Percentiles rank a stretch among this genome's conserved stretches.
Conservation (phyloP, 495 filamentous ascomycete species). For the Penicillium simplicissimum region DNA sequence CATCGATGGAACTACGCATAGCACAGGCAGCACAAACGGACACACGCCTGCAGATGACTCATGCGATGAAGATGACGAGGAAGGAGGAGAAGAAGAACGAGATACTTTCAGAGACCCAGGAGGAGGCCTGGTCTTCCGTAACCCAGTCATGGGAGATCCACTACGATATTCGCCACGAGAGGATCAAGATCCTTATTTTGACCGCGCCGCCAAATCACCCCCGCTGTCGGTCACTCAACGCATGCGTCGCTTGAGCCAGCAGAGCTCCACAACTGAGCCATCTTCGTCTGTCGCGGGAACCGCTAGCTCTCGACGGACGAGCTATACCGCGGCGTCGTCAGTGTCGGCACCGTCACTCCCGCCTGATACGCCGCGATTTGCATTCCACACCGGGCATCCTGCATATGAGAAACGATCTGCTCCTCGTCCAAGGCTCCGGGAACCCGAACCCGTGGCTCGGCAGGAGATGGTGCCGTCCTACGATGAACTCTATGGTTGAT, state of each 20-base stretch:
- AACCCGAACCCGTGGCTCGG: conserved; percentile 18
- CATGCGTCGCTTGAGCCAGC: conserved; percentile 45
- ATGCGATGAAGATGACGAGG: conserved; percentile 28
- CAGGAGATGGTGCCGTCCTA: conserved; percentile 47
- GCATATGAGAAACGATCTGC: conserved; percentile 30
- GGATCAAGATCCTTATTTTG: conserved; percentile 23
- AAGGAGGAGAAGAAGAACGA: conserved; percentile 16
- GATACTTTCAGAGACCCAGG: conserved; percentile 18
- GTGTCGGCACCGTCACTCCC: conserved; percentile 34
- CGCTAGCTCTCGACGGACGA: conserved; percentile 41
- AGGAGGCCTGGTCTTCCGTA: neutral
- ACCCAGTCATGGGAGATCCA: neutral
- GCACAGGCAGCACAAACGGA: conserved; percentile 8
- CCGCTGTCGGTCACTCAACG: conserved; percentile 45
- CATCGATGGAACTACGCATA: conserved; percentile 9
- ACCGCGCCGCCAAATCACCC: conserved; percentile 38
- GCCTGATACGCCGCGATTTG: conserved; percentile 32
- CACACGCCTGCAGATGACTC: conserved; percentile 21
- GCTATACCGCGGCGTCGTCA: conserved; percentile 37
- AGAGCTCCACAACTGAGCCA: conserved; percentile 35
- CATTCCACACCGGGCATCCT: conserved; percentile 14
- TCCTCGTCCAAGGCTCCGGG: conserved; percentile 26
- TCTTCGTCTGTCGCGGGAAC: conserved; percentile 31
- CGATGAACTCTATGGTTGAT: conserved; percentile 48
- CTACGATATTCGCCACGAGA: conserved; percentile 7